Evolutionary conservation across 169 alveolate genomes (phyloP).

Genomic region (Plasmodium coatneyi): DNA sequence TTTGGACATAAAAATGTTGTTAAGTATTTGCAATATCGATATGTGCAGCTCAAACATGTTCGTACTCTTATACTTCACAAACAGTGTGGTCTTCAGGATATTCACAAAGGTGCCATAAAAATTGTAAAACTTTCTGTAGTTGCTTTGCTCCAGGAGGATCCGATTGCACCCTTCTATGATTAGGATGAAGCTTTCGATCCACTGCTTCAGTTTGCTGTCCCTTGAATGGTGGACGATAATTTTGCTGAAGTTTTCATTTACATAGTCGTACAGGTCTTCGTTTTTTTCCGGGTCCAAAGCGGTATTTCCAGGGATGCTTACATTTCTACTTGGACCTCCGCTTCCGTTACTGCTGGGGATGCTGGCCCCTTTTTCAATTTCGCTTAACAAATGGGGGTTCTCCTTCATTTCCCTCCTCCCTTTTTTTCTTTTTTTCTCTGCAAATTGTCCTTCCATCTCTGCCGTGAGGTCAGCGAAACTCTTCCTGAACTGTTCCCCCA

Average conservation of each 20-base stretch:
- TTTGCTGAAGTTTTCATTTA: conserved; percentile 58
- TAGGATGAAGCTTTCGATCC: conserved; percentile 68
- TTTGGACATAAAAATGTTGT: conserved; percentile 66
- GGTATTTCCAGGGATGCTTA: background rate
- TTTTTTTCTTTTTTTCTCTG: background rate
- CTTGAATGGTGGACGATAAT: conserved; percentile 72
- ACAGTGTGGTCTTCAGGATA: conserved; percentile 39
- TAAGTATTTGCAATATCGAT: conserved; percentile 54
- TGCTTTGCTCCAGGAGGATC: conserved; percentile 32
- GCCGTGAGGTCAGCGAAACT: conserved; percentile 16
- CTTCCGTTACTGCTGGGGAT: background rate
- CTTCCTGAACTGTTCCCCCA: background rate
- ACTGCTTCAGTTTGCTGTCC: conserved; percentile 68
- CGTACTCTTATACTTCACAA: conserved; percentile 27
- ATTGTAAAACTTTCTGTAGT: conserved; percentile 30
- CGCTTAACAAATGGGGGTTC: background rate
- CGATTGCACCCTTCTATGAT: conserved; percentile 71
- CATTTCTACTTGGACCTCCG: background rate
- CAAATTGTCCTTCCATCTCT: background rate
- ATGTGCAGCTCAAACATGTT: conserved; percentile 71
- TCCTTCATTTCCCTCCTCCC: background rate
- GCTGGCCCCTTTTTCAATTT: background rate
- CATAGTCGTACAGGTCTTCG: conserved; percentile 52
- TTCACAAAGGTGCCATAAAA: conserved; percentile 66
- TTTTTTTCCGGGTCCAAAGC: background rate